Conservation (phyloP, 1,284 basidiomycete species). For the Phellopilus nigrolimitatus region DNA sequence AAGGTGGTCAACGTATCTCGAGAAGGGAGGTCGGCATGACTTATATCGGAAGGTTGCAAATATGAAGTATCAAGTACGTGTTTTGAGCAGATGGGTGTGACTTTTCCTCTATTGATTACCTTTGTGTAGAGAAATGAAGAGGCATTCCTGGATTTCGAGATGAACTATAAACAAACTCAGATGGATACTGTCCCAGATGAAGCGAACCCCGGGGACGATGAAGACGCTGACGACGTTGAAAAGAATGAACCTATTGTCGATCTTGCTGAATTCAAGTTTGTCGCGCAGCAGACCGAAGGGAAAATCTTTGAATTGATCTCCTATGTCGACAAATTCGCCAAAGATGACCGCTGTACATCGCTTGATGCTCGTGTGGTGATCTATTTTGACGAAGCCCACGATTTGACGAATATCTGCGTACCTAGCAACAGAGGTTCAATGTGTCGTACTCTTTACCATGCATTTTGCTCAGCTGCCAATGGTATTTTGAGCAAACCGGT, state of each 20-base stretch:
- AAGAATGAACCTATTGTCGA: not conserved
- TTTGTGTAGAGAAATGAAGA: too few species aligned
- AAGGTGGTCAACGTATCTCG: not conserved
- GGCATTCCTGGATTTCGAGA: too few species aligned
- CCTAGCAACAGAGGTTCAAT: not conserved
- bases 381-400: not conserved
- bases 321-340: not conserved
- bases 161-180: too few species aligned
- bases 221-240: too few species aligned
- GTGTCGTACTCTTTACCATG: not conserved
- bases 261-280: not conserved
- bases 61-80: not conserved
- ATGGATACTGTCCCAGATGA: too few species aligned
- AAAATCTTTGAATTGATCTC: not conserved
- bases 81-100: too few species aligned
- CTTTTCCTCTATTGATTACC: too few species aligned
- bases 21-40: not conserved
- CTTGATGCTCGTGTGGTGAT: not conserved
- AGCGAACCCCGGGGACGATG: too few species aligned
- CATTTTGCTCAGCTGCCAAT: not conserved
- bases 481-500: not conserved
- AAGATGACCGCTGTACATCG: not conserved
- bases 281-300: not conserved
- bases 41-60: not conserved
- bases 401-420: not conserved